These are phyloP conservation scores for Blastobotrys petasosporus DNA, from an alignment of 1,139 yeast genomes.

Conservation along the genomic window DNA sequence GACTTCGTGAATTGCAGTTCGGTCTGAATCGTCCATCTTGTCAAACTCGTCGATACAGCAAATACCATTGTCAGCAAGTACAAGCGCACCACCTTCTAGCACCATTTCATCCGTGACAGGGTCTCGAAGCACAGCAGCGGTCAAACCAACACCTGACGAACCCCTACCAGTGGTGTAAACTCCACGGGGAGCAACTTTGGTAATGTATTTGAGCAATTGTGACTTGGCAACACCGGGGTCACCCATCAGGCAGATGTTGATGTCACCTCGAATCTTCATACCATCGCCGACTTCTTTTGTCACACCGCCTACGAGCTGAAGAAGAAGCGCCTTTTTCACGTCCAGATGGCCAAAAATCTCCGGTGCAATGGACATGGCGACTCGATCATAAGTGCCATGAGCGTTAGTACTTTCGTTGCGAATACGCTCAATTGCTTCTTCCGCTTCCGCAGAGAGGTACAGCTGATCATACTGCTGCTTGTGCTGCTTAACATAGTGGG, in stretches of 20 bases:
- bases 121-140: conserved; percentile 98
- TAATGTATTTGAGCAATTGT: conserved; percentile 83
- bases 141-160: conserved; percentile 97
- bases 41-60: conserved; percentile 99
- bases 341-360: conserved; percentile 94
- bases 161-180: conserved; percentile 99
- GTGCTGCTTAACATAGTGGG: conserved; percentile 79
- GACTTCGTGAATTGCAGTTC: conserved; percentile 98
- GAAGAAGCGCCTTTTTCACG: conserved; percentile 81
- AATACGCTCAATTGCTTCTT: conserved; percentile 43
- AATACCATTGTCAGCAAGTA: conserved; percentile 94
- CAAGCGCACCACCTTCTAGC: conserved; percentile 97
- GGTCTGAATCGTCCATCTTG: conserved; percentile 94
- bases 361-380: conserved; percentile 92
- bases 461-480: conserved; percentile 77
- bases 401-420: conserved; percentile 42
- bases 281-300: conserved; percentile 95
- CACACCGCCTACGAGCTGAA: conserved; percentile 90
- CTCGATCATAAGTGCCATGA: conserved; percentile 70
- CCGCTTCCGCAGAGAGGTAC: conserved; percentile 50
- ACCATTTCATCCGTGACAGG: conserved; percentile 99
- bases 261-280: conserved; percentile 94
- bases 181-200: conserved; percentile 93
- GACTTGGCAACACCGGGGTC: conserved; percentile 99
- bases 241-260: conserved; percentile 95